These are phyloP conservation scores for Blastocystis sp. DNA, from an alignment of 352 stramenopile genomes.

Conservation along the genomic window DNA sequence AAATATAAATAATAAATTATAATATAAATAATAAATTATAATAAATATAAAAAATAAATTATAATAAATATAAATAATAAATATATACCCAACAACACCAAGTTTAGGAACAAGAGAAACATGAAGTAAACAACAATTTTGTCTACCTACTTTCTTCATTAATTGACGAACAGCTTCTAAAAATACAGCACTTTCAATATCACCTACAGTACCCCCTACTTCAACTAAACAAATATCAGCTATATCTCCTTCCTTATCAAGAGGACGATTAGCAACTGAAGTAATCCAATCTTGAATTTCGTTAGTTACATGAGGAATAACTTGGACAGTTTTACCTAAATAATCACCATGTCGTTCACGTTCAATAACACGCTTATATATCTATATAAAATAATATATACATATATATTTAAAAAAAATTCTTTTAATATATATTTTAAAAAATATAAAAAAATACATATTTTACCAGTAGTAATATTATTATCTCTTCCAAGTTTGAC, in stretches of 20 bases:
- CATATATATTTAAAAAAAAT: too few relatives aligned
- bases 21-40: too few relatives aligned
- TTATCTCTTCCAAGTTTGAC: slow-evolving; percentile 80
- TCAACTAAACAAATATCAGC: slow-evolving; percentile 96
- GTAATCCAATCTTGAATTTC: slow-evolving; percentile 89
- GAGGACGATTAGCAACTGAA: slow-evolving; percentile 73
- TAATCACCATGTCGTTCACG: slow-evolving; percentile 85
- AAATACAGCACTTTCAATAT: slow-evolving; percentile 98
- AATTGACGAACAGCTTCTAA: slow-evolving; percentile 96
- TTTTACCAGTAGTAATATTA: slow-evolving; percentile 97
- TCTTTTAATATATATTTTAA: not conserved
- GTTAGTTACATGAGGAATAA: slow-evolving; percentile 78
- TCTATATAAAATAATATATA: too few relatives aligned
- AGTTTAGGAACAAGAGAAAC: slow-evolving; percentile 92
- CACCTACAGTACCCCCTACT: slow-evolving; percentile 93
- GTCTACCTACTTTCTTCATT: slow-evolving; percentile 80
- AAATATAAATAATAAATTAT: too few relatives aligned
- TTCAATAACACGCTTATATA: slow-evolving; percentile 81
- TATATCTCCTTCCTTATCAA: slow-evolving; percentile 56
- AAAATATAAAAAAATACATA: slow-evolving; percentile 48
- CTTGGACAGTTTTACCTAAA: slow-evolving; percentile 92
- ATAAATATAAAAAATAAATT: too few relatives aligned
- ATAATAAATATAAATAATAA: not conserved
- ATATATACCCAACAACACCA: slow-evolving; percentile 61
- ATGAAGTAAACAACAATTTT: slow-evolving; percentile 97